Evolutionary conservation across 768 basidiomycete species (phyloP).

Genomic region (Boletellus sp.): DNA sequence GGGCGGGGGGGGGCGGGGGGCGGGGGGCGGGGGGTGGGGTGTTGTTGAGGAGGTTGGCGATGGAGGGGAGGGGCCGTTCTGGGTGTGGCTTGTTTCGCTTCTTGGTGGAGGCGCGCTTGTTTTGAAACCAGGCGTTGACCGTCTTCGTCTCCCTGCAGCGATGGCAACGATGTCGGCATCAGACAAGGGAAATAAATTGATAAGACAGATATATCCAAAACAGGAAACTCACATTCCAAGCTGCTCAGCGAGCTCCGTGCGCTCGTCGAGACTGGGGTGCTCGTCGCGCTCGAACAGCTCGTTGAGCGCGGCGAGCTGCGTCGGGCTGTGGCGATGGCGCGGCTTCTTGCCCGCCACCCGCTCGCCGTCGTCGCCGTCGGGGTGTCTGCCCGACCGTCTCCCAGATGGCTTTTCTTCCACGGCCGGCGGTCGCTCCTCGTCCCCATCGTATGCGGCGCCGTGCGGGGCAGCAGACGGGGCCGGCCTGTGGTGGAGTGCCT

Average conservation of each 20-base stretch:
- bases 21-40: conserved; percentile 23
- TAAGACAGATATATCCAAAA: conserved; percentile 26
- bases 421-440: conserved; percentile 16
- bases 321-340: conserved; percentile 69
- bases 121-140: conserved; percentile 85
- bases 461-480: conserved; percentile 9
- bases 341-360: conserved; percentile 56
- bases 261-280: conserved; percentile 67
- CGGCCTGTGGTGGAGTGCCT: conserved; percentile 12
- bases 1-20: too few relatives aligned
- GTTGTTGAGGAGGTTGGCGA: conserved; percentile 41
- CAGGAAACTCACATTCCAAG: conserved; percentile 65
- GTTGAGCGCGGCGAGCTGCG: conserved; percentile 73
- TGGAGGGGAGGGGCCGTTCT: conserved; percentile 31
- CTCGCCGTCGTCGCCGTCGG: conserved; percentile 22
- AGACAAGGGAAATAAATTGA: conserved; percentile 14
- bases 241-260: conserved; percentile 63
- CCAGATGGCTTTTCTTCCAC: conserved; percentile 26
- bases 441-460: conserved; percentile 13
- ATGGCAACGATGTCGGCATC: conserved; percentile 9
- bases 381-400: conserved; percentile 21
- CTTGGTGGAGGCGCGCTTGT: conserved; percentile 80
- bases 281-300: conserved; percentile 74
- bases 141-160: conserved; percentile 73
- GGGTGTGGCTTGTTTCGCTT: conserved; percentile 52